Evolutionary conservation across 2,329 filamentous ascomycete genomes (phyloP).

Genomic region (Sclerotinia glacialis): DNA sequence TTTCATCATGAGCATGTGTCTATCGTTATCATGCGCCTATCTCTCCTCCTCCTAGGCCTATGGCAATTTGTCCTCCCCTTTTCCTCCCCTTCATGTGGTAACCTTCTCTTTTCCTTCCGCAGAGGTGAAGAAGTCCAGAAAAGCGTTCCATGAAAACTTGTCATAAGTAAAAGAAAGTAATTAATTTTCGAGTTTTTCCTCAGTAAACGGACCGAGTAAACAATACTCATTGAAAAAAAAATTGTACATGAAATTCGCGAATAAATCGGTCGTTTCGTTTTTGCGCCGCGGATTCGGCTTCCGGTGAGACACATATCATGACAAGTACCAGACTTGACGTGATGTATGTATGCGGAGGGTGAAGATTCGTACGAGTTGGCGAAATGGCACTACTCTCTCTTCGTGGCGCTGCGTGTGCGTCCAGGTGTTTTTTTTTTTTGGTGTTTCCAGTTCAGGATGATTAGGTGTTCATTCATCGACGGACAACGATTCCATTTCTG

Average conservation of each 20-base stretch:
- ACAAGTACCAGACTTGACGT: slow-evolving; percentile 31
- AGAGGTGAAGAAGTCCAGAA: not conserved
- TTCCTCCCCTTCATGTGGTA: slow-evolving; percentile 21
- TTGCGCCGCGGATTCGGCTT: slow-evolving; percentile 38
- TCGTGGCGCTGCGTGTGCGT: not conserved
- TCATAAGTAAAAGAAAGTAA: not conserved
- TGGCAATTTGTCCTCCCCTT: slow-evolving; percentile 11
- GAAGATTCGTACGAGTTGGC: not conserved
- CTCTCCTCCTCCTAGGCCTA: not conserved
- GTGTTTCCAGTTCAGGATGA: slow-evolving; percentile 19
- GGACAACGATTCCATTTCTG: slow-evolving; percentile 62
- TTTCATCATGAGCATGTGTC: slow-evolving; percentile 12
- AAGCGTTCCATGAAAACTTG: slow-evolving; percentile 17
- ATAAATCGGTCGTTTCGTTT: slow-evolving; percentile 7
- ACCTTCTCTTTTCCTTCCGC: not conserved
- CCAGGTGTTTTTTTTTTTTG: slow-evolving; percentile 23
- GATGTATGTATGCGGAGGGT: slow-evolving; percentile 26
- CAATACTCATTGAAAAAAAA: not conserved
- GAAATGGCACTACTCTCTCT: slow-evolving; percentile 13
- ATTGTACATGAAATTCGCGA: slow-evolving; percentile 16
- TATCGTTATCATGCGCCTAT: not conserved
- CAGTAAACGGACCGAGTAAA: not conserved
- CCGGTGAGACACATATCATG: slow-evolving; percentile 28
- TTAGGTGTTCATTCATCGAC: slow-evolving; percentile 33
- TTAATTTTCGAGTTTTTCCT: not conserved